Evolutionary conservation across 257 asterid genomes (phyloP).

Genomic region (Voacanga thouarsii): DNA sequence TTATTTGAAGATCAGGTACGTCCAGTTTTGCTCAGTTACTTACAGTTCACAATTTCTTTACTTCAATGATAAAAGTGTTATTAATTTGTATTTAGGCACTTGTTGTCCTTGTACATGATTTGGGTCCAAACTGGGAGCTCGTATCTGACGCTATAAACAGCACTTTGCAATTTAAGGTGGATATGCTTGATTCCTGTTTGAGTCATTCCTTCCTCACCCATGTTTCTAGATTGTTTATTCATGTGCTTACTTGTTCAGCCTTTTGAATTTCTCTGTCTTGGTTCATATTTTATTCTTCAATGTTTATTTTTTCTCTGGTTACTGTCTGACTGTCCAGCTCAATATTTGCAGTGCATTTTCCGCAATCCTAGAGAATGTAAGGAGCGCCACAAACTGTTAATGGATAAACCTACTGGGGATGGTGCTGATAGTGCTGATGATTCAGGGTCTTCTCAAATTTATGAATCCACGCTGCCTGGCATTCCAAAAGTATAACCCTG

Average conservation of each 20-base stretch:
- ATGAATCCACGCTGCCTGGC: constrained; percentile 91
- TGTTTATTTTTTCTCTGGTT: neutral
- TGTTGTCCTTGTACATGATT: constrained; percentile 93
- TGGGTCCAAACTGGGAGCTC: constrained; percentile 99
- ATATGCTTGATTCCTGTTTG: neutral
- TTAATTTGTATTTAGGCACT: constrained; percentile 59
- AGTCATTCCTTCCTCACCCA: neutral
- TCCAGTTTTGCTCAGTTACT: constrained; percentile 1
- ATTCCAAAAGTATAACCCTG: constrained; percentile 72
- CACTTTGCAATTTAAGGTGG: constrained; percentile 85
- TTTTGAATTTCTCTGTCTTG: constrained; percentile 4
- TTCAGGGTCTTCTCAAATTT: constrained; percentile 94
- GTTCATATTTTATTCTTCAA: neutral
- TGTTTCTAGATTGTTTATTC: neutral
- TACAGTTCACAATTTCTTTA: neutral
- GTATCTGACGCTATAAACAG: constrained; percentile 92
- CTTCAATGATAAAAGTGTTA: neutral
- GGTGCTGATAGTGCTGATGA: constrained; percentile 98
- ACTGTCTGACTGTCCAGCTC: neutral
- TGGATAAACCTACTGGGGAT: constrained; percentile 74
- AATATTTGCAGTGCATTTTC: constrained; percentile 56
- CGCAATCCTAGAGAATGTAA: constrained; percentile 95
- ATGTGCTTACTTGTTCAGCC: neutral
- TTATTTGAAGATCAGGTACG: constrained; percentile 89
- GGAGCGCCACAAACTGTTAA: constrained; percentile 71